Evolutionary conservation across 2,329 filamentous ascomycete species (phyloP).

Genomic region (Helotiales sp.): DNA sequence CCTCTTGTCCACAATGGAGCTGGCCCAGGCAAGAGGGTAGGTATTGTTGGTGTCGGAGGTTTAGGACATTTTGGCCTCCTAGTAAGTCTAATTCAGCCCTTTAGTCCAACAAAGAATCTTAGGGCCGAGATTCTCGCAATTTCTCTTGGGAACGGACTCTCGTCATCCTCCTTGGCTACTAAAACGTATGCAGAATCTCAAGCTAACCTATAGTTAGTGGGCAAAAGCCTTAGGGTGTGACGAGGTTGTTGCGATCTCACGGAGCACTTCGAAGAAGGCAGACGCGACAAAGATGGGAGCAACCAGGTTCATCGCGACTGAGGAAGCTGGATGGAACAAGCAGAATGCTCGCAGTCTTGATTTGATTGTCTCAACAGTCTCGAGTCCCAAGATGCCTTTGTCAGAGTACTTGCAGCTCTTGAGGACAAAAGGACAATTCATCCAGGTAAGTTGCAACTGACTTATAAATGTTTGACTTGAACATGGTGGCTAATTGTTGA

Average conservation of each 20-base stretch:
- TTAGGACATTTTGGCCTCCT: constrained; percentile 73
- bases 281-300: constrained; percentile 65
- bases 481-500: not conserved
- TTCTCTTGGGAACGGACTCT: too few species aligned
- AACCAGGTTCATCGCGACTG: constrained; percentile 52
- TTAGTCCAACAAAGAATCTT: too few species aligned
- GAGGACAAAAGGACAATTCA: constrained; percentile 57
- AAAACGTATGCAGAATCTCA: too few species aligned
- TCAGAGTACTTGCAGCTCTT: constrained; percentile 61
- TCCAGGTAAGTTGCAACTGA: constrained; percentile 43
- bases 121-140: too few species aligned
- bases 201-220: too few species aligned
- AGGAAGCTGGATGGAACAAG: constrained; percentile 60
- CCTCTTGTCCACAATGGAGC: constrained; percentile 66
- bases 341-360: constrained; percentile 53
- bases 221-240: constrained; percentile 70
- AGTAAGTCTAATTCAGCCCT: too few species aligned
- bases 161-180: too few species aligned
- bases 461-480: not conserved
- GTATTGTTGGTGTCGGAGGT: constrained; percentile 71
- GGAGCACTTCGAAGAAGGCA: constrained; percentile 55
- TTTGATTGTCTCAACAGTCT: constrained; percentile 60
- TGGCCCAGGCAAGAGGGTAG: constrained; percentile 70
- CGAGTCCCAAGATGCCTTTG: constrained; percentile 60
- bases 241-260: constrained; percentile 63